Base-by-base conservation (phyloP, 2,329 filamentous ascomycete genomes). In the Aspergillus neotritici region DNA sequence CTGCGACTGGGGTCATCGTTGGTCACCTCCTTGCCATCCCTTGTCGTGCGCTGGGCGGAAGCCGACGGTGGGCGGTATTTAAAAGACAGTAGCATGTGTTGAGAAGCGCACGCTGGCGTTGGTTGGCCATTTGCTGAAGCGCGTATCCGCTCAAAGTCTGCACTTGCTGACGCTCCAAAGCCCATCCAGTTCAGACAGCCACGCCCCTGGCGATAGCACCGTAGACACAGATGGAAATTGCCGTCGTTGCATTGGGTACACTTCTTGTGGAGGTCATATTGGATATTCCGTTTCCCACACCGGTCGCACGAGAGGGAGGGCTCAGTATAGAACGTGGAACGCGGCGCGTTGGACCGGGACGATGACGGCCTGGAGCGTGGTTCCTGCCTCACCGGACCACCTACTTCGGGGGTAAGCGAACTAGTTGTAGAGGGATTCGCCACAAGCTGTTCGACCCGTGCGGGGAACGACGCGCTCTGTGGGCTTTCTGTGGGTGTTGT, bases 101-200 rank as follows among this genome's bases (percentile, higher is more conserved):
- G 76, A 14, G 65, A 28, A n/a, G 54, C 47, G 13, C 14, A 43
- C 7, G 43, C 31, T 11, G 46, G 49, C 1, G 30, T 25, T 29
- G 53, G 41, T 16, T 41, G 52, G 17, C 49, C 51, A 21, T 50
- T 57, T 13, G 61, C 54, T 11, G 53, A 56, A 32, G 50, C 68
- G 58, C 55, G 69, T 30, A 53, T 67, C 63, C 55, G 72, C 73
- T 86, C 80, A 73, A 85, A 91, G 47, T 77, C 80, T 35, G 69
- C 69, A 69, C 80, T 79, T 0, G 87, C 88, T 4, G 78, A 77
- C 54, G 84, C 76, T 3, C 87, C 87, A 61, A 96, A 95, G 1
- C 91, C 90, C 54, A 84, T 89, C 88, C 89, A 96, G 61, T 93
- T 80, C 13, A 80, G 73, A 62, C 91, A 97, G 9, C 90, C 90